Evolutionary conservation across 2,329 filamentous ascomycete genomes (phyloP), one percentile per base, ranked within the genome.

Genomic region (Aspergillus fumigatiaffinis): DNA sequence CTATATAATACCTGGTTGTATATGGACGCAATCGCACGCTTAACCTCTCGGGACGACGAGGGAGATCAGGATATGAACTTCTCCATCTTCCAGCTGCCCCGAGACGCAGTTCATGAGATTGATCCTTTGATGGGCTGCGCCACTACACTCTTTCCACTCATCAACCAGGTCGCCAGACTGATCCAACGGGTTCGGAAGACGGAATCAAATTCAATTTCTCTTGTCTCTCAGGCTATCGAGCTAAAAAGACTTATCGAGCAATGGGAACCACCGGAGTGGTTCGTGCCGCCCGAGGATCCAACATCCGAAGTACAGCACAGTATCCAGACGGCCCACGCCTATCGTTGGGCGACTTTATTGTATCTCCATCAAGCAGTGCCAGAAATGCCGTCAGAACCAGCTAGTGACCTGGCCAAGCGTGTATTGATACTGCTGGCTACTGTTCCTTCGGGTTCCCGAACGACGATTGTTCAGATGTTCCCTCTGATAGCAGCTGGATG

Each of bases 41-140:
- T 90, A 51, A 89, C 86, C 0, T 86, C 86, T 3, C 73, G 84
- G 3, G 83, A 85, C 57, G 80, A 82, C 38, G 82, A 84, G 25
- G 82, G 84, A 12, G 78, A 83, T 48, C 75, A 77, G 46, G 74
- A 80, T 5, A 63, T 80, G 20, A 51, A 76, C 70, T 10, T 69
- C 21, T 64, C 68, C n/a, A 66, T 69, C 23, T 72, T 77, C n/a
- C 73, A 75, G 29, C 70, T 75, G 25, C 76, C 79, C 4, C 75
- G 67, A 54, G 74, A 70, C 68, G 74, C 69, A 59, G 76, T 84
- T 55, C 75, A 82, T 23, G 79, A 85, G 57, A 79, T 90, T n/a
- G 87, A 90, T 70, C 87, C 87, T 4, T 71, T 90, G 29, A 87
- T 90, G 84, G 87, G 87, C 10, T 88, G 85, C 64, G 87, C 87